phyloP scores from a whole-genome alignment of 306 rosid species.

The Lablab purpureus region DNA sequence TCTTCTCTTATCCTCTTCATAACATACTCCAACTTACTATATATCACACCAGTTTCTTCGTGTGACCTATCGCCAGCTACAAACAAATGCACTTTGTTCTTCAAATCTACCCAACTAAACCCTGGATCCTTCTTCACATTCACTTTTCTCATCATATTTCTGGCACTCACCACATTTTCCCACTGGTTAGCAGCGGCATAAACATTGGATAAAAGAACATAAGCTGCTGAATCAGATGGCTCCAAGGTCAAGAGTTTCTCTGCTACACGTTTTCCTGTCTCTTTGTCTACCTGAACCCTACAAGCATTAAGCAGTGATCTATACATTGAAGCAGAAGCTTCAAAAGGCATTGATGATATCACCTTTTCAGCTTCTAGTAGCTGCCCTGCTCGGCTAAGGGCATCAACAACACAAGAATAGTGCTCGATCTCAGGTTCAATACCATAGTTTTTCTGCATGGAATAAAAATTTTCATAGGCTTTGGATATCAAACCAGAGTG shows the following conservation, averaged over 20 bases:
- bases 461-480: slow-evolving; percentile 63
- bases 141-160: slow-evolving; percentile 68
- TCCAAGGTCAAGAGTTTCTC: slow-evolving; percentile 68
- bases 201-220: slow-evolving; percentile 79
- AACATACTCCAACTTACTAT: slow-evolving; percentile 61
- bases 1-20: slow-evolving; percentile 67
- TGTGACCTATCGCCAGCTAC: slow-evolving; percentile 81
- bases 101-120: slow-evolving; percentile 84
- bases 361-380: slow-evolving; percentile 77
- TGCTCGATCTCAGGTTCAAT: slow-evolving; percentile 78
- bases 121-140: slow-evolving; percentile 88
- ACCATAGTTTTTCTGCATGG: slow-evolving; percentile 65
- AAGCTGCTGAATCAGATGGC: slow-evolving; percentile 79
- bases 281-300: slow-evolving; percentile 68
- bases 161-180: slow-evolving; percentile 68
- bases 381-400: slow-evolving; percentile 78
- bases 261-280: slow-evolving; percentile 65
- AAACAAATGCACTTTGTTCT: slow-evolving; percentile 78
- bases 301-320: slow-evolving; percentile 81
- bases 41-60: slow-evolving; percentile 63
- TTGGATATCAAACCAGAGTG: slow-evolving; percentile 78
- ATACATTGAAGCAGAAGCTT: slow-evolving; percentile 82
- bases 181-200: slow-evolving; percentile 80
- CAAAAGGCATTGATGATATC: slow-evolving; percentile 79
- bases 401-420: slow-evolving; percentile 80